Base-by-base conservation (phyloP, 2,329 filamentous ascomycete genomes). In the Cadophora sp. region DNA sequence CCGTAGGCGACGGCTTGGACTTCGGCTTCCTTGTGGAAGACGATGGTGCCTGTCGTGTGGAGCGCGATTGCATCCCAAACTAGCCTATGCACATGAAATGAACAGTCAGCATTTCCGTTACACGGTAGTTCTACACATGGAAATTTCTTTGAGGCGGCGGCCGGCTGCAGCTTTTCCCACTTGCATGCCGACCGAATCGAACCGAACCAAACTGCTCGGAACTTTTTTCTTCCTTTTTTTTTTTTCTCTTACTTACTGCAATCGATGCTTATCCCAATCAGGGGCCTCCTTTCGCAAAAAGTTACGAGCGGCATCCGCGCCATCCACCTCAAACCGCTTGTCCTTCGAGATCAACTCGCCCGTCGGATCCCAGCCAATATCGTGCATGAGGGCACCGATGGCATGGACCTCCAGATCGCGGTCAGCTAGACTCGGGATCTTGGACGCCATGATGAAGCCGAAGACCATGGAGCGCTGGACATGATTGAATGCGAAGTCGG, bases 261-360 rank as follows among this genome's bases (percentile, higher is more conserved):
- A 68, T 4, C 80, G 76, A 27, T 78, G 76, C 45, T 79, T 74
- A 58, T 81, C 77, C 80, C 81, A 83, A 5, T 70, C 64, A 27
- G 67, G 64, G 2, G 66, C 59, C 22, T 68, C 66, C 14, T 66
- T 70, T 27, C 67, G 65, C 61, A 83, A 62, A 63, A 83, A 83
- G 0, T 79, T 72, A 0, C 80, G 74, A 0, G 83, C 81, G 3
- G 78, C 80, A 62, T 82, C 79, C 14, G 82, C 83, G 13, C 83
- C 81, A 71, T 85, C 83, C 22, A 85, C 81, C 67, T 85, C 83
- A 73, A 85, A 85, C 9, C 82, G 79, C 33, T 80, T 81, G 72
- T 84, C 81, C 1, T 71, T 59, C 43, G 79, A 81, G 20, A 83
- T 67, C 16, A 81, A 64, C 43, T 75, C 72, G 14, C 76, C 75